Evolutionary conservation across 768 basidiomycete genomes (phyloP).

Genomic region (Amanita molliuscula): DNA sequence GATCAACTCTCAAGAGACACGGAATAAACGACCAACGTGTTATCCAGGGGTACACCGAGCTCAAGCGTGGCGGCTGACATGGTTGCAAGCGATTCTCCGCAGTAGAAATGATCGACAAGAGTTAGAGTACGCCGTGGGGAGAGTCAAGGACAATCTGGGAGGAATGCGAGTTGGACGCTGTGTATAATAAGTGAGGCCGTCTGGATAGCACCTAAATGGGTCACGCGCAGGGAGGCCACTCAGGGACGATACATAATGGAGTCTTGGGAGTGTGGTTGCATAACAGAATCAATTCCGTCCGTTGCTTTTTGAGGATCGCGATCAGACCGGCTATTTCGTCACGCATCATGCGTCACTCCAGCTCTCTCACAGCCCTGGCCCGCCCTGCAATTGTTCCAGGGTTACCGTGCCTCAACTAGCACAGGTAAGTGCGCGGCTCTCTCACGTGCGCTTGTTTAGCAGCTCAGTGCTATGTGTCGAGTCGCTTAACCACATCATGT

Average conservation of each 20-base stretch:
- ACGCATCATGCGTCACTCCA: too few relatives aligned
- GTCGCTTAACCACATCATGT: too few relatives aligned
- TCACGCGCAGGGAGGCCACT: neutral
- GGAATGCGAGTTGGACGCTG: neutral
- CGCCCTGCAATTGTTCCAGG: too few relatives aligned
- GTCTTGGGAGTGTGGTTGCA: too few relatives aligned
- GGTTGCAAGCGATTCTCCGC: neutral
- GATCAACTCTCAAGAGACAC: slow-evolving; percentile 1
- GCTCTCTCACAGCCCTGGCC: too few relatives aligned
- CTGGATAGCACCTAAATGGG: neutral
- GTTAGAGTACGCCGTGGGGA: neutral
- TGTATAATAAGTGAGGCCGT: neutral
- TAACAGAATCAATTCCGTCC: too few relatives aligned
- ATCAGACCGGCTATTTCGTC: too few relatives aligned
- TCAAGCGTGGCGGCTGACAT: slow-evolving; percentile 17
- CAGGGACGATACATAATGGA: neutral
- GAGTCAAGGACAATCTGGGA: neutral
- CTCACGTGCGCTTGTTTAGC: too few relatives aligned
- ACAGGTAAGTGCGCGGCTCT: too few relatives aligned
- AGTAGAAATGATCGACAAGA: slow-evolving; percentile 6
- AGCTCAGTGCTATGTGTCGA: too few relatives aligned
- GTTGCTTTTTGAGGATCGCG: too few relatives aligned
- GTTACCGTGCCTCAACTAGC: too few relatives aligned
- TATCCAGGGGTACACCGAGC: slow-evolving; percentile 18
- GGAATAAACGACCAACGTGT: slow-evolving; percentile 16